These are phyloP conservation scores for Talaromyces marneffei DNA, from an alignment of 2,329 filamentous ascomycete species.

Conservation along the genomic window DNA sequence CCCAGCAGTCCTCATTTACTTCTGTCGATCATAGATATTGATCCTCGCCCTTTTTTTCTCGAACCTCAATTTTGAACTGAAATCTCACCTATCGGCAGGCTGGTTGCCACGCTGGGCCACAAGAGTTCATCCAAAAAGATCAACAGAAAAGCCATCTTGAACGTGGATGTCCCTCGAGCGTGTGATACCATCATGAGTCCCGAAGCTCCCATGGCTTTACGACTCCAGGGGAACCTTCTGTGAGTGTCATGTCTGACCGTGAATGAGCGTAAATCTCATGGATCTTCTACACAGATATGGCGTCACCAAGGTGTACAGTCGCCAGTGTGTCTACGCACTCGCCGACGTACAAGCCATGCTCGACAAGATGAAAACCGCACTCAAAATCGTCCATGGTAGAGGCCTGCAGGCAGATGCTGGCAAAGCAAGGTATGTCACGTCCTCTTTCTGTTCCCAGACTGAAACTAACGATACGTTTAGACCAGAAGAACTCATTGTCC, in stretches of 20 bases:
- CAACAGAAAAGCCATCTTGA: slow-evolving; percentile 77
- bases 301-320: slow-evolving; percentile 74
- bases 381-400: slow-evolving; percentile 52
- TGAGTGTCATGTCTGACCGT: slow-evolving; percentile 33
- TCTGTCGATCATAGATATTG: background rate
- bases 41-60: background rate
- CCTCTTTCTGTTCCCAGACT: background rate
- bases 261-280: background rate
- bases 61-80: background rate
- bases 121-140: slow-evolving; percentile 67
- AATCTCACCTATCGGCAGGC: slow-evolving; percentile 50
- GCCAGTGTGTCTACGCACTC: slow-evolving; percentile 83
- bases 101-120: slow-evolving; percentile 79
- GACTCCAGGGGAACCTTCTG: slow-evolving; percentile 84
- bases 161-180: slow-evolving; percentile 79
- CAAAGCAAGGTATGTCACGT: slow-evolving; percentile 59
- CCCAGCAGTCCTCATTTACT: slow-evolving; percentile 1
- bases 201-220: slow-evolving; percentile 79
- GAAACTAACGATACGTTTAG: slow-evolving; percentile 42
- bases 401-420: slow-evolving; percentile 65
- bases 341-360: slow-evolving; percentile 71
- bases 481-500: slow-evolving; percentile 67
- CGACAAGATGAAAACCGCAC: slow-evolving; percentile 63
- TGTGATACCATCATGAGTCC: slow-evolving; percentile 83
- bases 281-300: slow-evolving; percentile 53